phyloP scores from a whole-genome alignment of 352 stramenopile species.

The Albugo laibachii region DNA sequence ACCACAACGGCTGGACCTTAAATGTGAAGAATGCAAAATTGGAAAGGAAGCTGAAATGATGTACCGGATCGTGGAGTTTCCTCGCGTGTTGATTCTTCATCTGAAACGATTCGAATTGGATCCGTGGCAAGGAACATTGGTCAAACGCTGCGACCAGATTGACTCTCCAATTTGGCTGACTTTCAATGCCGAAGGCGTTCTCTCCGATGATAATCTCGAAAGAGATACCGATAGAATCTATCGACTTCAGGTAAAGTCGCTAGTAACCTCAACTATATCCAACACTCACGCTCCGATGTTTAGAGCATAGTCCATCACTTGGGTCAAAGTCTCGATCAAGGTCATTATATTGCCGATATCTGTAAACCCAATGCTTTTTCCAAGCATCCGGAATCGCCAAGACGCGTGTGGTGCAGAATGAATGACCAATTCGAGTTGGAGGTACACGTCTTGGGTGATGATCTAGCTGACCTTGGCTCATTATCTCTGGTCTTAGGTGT shows the following conservation, averaged over 20 bases:
- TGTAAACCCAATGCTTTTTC: conserved; percentile 13
- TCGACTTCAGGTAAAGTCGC: conserved; percentile 17
- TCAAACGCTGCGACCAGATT: conserved; percentile 68
- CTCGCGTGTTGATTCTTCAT: conserved; percentile 54
- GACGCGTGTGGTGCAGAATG: conserved; percentile 33
- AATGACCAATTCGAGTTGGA: conserved; percentile 70
- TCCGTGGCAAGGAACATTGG: conserved; percentile 19
- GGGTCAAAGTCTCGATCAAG: conserved; percentile 54
- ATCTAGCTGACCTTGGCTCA: neutral
- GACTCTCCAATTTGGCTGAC: conserved; percentile 16
- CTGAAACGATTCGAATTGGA: conserved; percentile 77
- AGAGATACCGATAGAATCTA: conserved; percentile 8
- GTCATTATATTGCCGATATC: conserved; percentile 71
- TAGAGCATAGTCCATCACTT: conserved; percentile 73
- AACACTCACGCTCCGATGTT: conserved; percentile 4
- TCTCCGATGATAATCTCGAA: too few relatives aligned
- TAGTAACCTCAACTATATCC: neutral
- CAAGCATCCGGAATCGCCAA: neutral
- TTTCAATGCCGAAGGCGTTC: too few relatives aligned
- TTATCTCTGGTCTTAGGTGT: conserved; percentile 20
- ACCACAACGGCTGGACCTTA: conserved; percentile 49
- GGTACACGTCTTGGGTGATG: conserved; percentile 14
- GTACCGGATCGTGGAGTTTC: conserved; percentile 46
- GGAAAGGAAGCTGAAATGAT: conserved; percentile 35
- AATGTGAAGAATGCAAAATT: conserved; percentile 63